These are phyloP conservation scores for Beauveria sp. DNA, from an alignment of 2,329 filamentous ascomycete genomes.

Conservation along the genomic window DNA sequence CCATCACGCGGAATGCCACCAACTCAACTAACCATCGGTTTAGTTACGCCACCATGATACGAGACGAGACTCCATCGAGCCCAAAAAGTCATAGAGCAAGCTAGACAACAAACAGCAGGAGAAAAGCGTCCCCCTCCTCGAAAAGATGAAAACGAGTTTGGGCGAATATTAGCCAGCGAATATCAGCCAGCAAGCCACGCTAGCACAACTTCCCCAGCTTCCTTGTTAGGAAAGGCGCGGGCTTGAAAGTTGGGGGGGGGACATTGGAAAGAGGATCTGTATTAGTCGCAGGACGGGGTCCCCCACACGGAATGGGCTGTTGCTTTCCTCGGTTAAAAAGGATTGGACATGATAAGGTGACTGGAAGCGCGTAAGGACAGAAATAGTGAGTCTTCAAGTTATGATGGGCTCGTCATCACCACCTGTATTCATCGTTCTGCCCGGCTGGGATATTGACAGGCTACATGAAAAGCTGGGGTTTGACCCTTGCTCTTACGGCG, in stretches of 20 bases:
- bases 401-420: no score
- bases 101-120: not conserved
- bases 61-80: not conserved
- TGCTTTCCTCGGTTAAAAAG: not conserved
- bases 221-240: not conserved
- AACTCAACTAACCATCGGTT: not conserved
- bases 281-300: not conserved
- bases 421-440: no score
- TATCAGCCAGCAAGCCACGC: not conserved
- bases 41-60: not conserved
- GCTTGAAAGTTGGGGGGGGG: not conserved
- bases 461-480: not conserved
- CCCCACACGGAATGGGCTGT: not conserved
- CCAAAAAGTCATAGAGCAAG: no score
- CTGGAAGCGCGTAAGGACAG: not conserved
- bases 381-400: no score
- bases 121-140: not conserved
- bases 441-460: no score
- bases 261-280: not conserved
- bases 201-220: not conserved
- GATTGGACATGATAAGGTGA: no score
- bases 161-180: not conserved
- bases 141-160: not conserved
- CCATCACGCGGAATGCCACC: not conserved
- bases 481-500: not conserved